phyloP scores from a whole-genome alignment of 2,329 filamentous ascomycete species.

The Phialemoniopsis sp. region DNA sequence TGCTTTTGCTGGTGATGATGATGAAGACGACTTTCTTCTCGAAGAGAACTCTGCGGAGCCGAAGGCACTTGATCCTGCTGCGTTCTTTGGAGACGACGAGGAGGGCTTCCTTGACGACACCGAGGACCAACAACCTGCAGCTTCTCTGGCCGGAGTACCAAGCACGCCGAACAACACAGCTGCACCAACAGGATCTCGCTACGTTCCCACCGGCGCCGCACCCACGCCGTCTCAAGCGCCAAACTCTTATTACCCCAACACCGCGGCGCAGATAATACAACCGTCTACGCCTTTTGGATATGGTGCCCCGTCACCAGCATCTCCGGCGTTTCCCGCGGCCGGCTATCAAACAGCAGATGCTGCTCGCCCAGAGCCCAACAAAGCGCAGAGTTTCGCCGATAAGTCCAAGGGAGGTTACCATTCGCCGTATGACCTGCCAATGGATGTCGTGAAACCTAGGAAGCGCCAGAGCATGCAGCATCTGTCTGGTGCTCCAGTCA shows the following conservation, averaged over 20 bases:
- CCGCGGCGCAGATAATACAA: no score
- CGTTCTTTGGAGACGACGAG: conserved; percentile 77
- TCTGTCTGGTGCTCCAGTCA: conserved; percentile 37
- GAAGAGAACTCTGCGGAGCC: conserved; percentile 45
- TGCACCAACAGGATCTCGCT: conserved; percentile 4
- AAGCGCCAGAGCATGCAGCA: conserved; percentile 60
- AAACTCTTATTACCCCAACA: conserved; percentile 10
- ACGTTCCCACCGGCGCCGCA: conserved; percentile 7
- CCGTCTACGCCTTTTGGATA: conserved; percentile 6
- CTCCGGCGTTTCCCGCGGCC: conserved; percentile 2
- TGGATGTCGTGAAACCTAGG: conserved; percentile 75
- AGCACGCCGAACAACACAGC: neutral
- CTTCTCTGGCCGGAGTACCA: conserved; percentile 14
- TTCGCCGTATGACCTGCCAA: conserved; percentile 92
- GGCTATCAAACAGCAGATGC: conserved; percentile 13
- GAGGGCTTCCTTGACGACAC: conserved; percentile 80
- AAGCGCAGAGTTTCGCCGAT: conserved; percentile 80
- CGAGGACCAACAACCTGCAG: conserved; percentile 29
- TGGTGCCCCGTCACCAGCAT: conserved; percentile 4
- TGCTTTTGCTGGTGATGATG: conserved; percentile 67
- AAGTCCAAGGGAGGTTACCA: conserved; percentile 89
- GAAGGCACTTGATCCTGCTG: conserved; percentile 54
- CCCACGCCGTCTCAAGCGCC: conserved; percentile 2
- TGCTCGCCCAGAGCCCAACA: conserved; percentile 41
- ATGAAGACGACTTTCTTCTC: conserved; percentile 59